Base-by-base conservation (phyloP, 805 yeast species). In the Hagleromyces aurorensis region DNA sequence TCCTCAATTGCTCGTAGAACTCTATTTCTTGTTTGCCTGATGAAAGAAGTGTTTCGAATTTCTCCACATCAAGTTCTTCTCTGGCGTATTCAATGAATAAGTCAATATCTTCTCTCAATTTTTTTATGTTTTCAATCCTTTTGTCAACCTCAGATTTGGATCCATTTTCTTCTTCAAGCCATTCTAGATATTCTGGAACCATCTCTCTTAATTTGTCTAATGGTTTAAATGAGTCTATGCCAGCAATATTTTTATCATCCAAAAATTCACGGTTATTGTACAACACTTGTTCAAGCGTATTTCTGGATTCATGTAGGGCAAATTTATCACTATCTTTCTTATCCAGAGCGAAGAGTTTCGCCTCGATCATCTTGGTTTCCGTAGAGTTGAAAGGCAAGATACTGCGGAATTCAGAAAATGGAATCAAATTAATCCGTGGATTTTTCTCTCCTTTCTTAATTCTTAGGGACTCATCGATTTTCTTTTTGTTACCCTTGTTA, bases 111-210 rank as follows among this genome's bases (percentile, higher is more conserved):
- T 40, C 41, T 24, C 48, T 52, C 13, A 56, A 38, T 1, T 34
- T 39, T 6, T 52, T 39, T 3, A 62, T 37, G 7, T 34, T 37
- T 1, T 36, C 29, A 5, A 49, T 40, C 42, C 52, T 68, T 3
- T 49, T 46, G 2, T 60, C 69, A 13, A 59, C 49, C 8, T 57
- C 26, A 1, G 53, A 39, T 1, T 81, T 69, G 13, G 59, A 24
- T 31, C 70, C 80, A 20, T 83, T 67, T 11, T 75, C 85, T 44
- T 70, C 73, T 28, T 84, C 94, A 21, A 85, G 59, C 94, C 94
- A 84, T 36, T 79, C 89, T 25, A 81, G 57, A 15, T 64, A 57
- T 7, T 71, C 75, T 10, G 61, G 33, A 4, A 78, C 70, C 5
- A 60, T 38, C 0, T 43, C 33, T 1, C 59, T 40, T 7, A 67